A percentile compares a stretch with the other conserved stretches of the same genome.
Conservation (phyloP, 1,284 basidiomycete species). For the Microbotryomycetes sp. region DNA sequence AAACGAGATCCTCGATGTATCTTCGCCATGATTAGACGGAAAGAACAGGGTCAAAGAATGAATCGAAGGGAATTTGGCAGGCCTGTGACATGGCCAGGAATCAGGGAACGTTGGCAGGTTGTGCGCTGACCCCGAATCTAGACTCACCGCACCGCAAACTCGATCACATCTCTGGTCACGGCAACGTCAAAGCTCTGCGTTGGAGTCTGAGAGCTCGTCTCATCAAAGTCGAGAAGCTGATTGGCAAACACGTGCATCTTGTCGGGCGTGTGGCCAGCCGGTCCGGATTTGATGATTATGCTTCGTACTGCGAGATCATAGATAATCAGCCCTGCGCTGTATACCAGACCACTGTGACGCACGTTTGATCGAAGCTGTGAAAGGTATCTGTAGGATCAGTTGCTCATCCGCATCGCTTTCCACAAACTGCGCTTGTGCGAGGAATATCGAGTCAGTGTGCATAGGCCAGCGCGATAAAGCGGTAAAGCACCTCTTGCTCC, state of each 20-base stretch:
- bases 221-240: conserved; percentile 35
- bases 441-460: conserved; percentile 7
- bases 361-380: conserved; percentile 35
- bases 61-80: conserved; percentile 31
- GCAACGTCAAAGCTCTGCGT: conserved; percentile 35
- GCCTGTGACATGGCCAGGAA: conserved; percentile 6
- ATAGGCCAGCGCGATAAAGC: neutral
- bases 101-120: neutral
- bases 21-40: conserved; percentile 34
- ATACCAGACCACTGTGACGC: neutral
- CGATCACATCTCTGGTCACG: conserved; percentile 26
- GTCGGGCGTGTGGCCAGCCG: conserved; percentile 28
- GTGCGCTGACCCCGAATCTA: neutral
- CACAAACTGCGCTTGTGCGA: conserved; percentile 11
- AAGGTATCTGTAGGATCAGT: conserved; percentile 32
- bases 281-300: conserved; percentile 34
- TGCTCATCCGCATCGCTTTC: conserved; percentile 35
- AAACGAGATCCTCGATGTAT: conserved; percentile 33
- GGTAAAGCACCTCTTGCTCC: conserved; percentile 19
- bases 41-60: conserved; percentile 35
- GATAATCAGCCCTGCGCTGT: neutral
- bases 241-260: conserved; percentile 32
- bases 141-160: conserved; percentile 32
- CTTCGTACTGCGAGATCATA: conserved; percentile 22
- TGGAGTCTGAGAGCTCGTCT: conserved; percentile 20